phyloP scores from a whole-genome alignment of 305 asterid genomes.

The Rubia tinctorum region DNA sequence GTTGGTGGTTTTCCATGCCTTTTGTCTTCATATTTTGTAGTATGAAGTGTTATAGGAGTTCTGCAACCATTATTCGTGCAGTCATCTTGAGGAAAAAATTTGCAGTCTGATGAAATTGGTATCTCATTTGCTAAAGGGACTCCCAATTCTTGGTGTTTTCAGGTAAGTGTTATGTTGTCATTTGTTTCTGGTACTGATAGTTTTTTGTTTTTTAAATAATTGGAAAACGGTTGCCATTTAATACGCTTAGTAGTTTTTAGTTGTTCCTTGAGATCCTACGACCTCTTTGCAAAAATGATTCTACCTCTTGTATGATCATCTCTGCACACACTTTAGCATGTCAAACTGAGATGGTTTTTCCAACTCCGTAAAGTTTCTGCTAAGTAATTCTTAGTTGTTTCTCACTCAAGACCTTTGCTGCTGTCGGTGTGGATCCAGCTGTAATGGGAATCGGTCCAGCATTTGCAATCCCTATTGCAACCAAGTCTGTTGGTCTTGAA shows the following conservation, averaged over 20 bases:
- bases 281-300: not conserved
- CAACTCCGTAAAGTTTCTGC: too few relatives aligned
- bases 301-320: not conserved
- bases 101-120: too few relatives aligned
- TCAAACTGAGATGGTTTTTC: too few relatives aligned
- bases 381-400: not conserved
- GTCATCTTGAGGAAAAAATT: too few relatives aligned
- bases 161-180: slow-evolving; percentile 36
- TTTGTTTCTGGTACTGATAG: not conserved
- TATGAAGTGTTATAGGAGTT: too few relatives aligned
- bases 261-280: not conserved
- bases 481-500: slow-evolving; percentile 79
- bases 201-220: not conserved
- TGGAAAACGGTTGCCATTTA: not conserved
- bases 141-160: slow-evolving; percentile 81
- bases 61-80: too few relatives aligned
- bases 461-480: slow-evolving; percentile 94
- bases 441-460: slow-evolving; percentile 97
- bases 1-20: too few relatives aligned
- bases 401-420: slow-evolving; percentile 73
- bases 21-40: too few relatives aligned
- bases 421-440: slow-evolving; percentile 92
- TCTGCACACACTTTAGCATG: not conserved
- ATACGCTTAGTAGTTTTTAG: not conserved
- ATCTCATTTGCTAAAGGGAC: slow-evolving; percentile 53